Conservation (phyloP, 192 early-diverging fungal genomes). For the Thamnidium elegans region DNA sequence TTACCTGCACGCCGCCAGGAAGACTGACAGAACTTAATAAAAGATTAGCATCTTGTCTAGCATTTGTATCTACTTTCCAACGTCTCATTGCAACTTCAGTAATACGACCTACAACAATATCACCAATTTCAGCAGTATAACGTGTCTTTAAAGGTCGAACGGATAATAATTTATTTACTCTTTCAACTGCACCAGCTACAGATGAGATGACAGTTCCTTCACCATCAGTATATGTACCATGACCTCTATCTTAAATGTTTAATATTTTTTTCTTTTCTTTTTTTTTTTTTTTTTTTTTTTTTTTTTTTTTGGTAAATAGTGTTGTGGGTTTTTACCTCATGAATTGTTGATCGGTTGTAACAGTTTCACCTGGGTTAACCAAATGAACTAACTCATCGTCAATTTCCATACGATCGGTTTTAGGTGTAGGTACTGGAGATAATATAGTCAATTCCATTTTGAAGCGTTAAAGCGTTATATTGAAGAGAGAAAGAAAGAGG, state of each 20-base stretch:
- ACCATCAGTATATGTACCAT: slow-evolving; percentile 82
- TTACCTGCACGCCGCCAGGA: slow-evolving; percentile 90
- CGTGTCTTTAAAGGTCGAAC: slow-evolving; percentile 84
- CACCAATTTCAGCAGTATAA: slow-evolving; percentile 93
- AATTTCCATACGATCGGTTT: slow-evolving; percentile 37
- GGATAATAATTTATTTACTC: slow-evolving; percentile 94
- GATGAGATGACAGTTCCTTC: slow-evolving; percentile 70
- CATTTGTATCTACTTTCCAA: slow-evolving; percentile 93
- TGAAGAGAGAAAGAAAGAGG: too few relatives aligned
- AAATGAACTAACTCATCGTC: slow-evolving; percentile 42
- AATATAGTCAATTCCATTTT: slow-evolving; percentile 25
- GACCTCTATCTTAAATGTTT: slow-evolving; percentile 54
- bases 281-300: too few relatives aligned
- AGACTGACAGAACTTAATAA: slow-evolving; percentile 89
- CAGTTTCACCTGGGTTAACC: slow-evolving; percentile 76
- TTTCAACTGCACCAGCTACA: slow-evolving; percentile 87
- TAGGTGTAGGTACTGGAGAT: slow-evolving; percentile 18
- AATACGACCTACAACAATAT: slow-evolving; percentile 94
- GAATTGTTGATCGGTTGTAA: slow-evolving; percentile 70
- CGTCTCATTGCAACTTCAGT: slow-evolving; percentile 88
- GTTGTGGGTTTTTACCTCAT: slow-evolving; percentile 54
- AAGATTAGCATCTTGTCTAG: slow-evolving; percentile 82
- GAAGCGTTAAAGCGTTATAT: too few relatives aligned
- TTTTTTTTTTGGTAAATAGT: not conserved
- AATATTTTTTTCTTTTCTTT: not conserved